phyloP scores from a whole-genome alignment of 345 rosid species.

The Eucalyptus marginata region DNA sequence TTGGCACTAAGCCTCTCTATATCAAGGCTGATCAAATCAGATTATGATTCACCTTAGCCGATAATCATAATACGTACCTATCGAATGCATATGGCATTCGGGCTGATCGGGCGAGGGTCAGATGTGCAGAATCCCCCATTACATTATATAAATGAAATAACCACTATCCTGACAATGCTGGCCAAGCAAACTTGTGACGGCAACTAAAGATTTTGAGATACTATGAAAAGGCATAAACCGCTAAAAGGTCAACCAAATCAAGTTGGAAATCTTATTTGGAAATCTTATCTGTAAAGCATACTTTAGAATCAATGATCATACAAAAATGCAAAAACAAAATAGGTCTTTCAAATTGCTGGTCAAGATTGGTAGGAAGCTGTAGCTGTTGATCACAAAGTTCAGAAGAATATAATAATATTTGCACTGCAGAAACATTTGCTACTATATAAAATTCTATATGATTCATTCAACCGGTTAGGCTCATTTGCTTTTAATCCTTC shows the following conservation, averaged over 20 bases:
- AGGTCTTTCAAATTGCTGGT: background rate
- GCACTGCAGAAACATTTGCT: background rate
- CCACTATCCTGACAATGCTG: rapidly evolving
- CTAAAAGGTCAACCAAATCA: background rate
- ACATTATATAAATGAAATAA: background rate
- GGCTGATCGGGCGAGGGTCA: background rate
- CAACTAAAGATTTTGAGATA: background rate
- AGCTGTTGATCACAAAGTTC: background rate
- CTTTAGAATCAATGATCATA: background rate
- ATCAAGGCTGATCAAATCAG: background rate
- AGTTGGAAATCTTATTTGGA: background rate
- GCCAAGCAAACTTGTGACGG: background rate
- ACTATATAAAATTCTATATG: background rate
- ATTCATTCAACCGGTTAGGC: background rate
- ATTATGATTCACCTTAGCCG: background rate
- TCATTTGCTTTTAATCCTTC: background rate
- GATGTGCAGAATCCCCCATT: background rate
- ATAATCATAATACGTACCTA: background rate
- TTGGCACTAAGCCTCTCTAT: background rate
- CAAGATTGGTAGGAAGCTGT: background rate
- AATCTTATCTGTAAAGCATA: background rate
- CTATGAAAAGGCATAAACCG: background rate
- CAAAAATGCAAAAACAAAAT: background rate
- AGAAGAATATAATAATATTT: background rate
- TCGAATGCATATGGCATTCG: background rate